Evolutionary conservation across 2,329 filamentous ascomycete species (phyloP), one percentile per base, ranked within the genome.

Genomic region (Fusarium guadeloupense): DNA sequence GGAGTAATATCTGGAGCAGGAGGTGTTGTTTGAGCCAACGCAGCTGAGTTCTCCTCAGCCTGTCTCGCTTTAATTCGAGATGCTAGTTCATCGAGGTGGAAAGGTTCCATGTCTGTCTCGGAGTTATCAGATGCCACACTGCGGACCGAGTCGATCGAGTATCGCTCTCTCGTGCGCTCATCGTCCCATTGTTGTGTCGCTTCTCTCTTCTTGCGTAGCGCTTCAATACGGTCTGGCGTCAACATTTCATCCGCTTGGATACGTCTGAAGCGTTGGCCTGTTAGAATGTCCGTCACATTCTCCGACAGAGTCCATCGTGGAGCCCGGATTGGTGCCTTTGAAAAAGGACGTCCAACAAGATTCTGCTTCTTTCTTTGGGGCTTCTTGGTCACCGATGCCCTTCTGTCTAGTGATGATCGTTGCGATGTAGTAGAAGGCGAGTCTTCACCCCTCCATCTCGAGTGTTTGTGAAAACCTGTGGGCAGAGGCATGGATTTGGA

Each of bases 181-280:
- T 64, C 59, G n/a, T 66, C 62, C 30, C 70, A 59, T 26, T 65
- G 59, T 7, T 60, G 56, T 3, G 64, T 67, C 34, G 69, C 62
- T 49, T 74, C 71, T 23, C 73, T 67, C 19, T 62, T 78, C 67
- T 72, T 74, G 42, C 75, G 79, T 19, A 81, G 76, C 43, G 78
- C 75, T 62, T 83, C 78, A 20, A 86, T 74, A 31, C 80, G 79
- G 28, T 79, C 77, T 16, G 83, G 80, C 10, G 84, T 83, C 12
- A 87, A 72, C 76, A 86, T 85, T 72, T 88, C 85, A 45, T 86
- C 83, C 0, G 80, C 84, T 58, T 88, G 84, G 47, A 83, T 77
- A 40, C 79, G 79, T 58, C 78, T 78, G 68, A 88, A 86, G 39
- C 83, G 76, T 37, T 81, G 82, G 16, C 81, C 80, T 35, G 76